Base-by-base conservation (phyloP, 768 basidiomycete genomes). In the Cyclocybe cylindracea region DNA sequence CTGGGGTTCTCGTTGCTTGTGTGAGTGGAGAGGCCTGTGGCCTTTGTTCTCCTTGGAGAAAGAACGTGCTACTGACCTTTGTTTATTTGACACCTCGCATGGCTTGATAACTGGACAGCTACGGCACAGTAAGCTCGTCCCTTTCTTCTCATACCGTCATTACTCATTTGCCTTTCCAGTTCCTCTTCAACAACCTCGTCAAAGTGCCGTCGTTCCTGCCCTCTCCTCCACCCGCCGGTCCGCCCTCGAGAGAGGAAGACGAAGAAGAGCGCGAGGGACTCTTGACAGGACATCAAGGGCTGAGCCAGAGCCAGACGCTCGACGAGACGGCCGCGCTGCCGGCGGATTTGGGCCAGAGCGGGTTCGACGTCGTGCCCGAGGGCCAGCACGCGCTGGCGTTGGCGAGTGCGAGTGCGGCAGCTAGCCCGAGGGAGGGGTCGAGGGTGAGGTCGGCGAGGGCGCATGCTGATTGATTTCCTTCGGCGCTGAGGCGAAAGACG, bases 131-230 rank as follows among this genome's bases (percentile, higher is more conserved):
- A 56, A 66, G 76, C 70, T 48, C 31, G 45, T 48, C 31, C 38
- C 44, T 48, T 41, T 44, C 53, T 37, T 40, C 45, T 43, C 39
- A 49, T 40, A 48, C 29, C 33, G 39, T 38, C 46, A 38, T 42
- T 45, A 34, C 48, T 57, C 11, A 37, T 40, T 60, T 48, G 42
- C 48, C 19, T 51, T 48, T 54, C 44, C 51, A 91, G 80, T 95
- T 96, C 78, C 75, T 94, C 38, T 98, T 95, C 76, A 97, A 97
- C 72, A 85, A 88, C 61, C 78, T 97, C 31, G 78, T 96, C 50
- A 69, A 71, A 24, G 66, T 72, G 9, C 90, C 91, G 7, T 73
- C 83, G 4, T 79, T 80, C 64, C 77, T 91, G 63, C 76, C 85
- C 39, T 74, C 76, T 7, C 79, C 84, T 10, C 62, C 70, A 3